Evolutionary conservation across 2,329 filamentous ascomycete genomes (phyloP).

Genomic region (Alternaria burnsii): DNA sequence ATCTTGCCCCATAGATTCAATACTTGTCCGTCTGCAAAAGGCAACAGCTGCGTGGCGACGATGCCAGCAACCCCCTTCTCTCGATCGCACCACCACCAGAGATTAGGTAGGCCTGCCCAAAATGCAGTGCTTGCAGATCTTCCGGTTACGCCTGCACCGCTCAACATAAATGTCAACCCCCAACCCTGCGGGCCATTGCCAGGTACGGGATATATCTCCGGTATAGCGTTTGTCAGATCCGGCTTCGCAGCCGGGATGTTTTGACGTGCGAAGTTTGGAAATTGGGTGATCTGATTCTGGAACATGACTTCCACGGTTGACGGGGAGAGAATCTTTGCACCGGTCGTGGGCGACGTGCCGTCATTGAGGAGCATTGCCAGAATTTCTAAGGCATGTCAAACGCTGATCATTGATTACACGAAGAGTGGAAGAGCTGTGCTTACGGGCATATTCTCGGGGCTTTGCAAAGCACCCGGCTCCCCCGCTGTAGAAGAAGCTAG

Average conservation of each 20-base stretch:
- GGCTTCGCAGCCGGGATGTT: conserved; percentile 2
- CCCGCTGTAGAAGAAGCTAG: not conserved
- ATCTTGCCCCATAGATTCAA: not conserved
- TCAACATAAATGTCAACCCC: conserved; percentile 3
- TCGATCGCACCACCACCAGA: conserved; percentile 9
- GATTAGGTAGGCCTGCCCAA: conserved; percentile 7
- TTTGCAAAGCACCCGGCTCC: not conserved
- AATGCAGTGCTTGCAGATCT: not conserved
- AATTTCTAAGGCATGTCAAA: not conserved
- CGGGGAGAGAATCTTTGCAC: not conserved
- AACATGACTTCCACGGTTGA: conserved; percentile 4
- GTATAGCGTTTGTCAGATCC: conserved; percentile 3
- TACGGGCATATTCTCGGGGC: not conserved
- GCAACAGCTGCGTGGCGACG: not conserved
- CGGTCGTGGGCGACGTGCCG: not conserved
- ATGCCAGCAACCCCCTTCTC: conserved; percentile 1
- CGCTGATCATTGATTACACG: not conserved
- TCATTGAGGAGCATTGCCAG: not conserved
- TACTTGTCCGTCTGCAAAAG: not conserved
- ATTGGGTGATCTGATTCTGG: conserved; percentile 2
- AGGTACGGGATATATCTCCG: conserved; percentile 5
- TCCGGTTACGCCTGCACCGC: not conserved
- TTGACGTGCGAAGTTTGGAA: not conserved
- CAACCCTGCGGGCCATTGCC: conserved; percentile 5
- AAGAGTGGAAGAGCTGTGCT: not conserved